phyloP scores from a whole-genome alignment of 768 basidiomycete genomes.

The Tricholoma saponaceum region DNA sequence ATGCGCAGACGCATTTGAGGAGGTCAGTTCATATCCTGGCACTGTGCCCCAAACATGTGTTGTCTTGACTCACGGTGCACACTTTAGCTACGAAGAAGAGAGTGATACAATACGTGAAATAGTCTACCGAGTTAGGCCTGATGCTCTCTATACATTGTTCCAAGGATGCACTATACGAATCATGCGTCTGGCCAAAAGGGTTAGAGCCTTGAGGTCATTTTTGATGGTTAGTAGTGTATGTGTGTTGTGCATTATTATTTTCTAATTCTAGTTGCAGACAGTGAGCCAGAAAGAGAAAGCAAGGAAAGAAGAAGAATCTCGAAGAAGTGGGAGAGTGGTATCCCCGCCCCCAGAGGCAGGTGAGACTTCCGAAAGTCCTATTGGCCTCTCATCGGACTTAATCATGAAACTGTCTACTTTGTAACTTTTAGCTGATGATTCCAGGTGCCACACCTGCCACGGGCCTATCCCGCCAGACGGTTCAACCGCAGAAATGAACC shows the following conservation, averaged over 20 bases:
- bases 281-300: not conserved
- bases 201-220: not conserved
- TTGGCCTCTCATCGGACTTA: too few species aligned
- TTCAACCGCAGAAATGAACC: too few species aligned
- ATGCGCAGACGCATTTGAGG: not conserved
- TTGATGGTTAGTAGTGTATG: not conserved
- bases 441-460: too few species aligned
- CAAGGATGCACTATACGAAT: not conserved
- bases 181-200: not conserved
- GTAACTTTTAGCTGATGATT: too few species aligned
- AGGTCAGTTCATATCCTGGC: not conserved
- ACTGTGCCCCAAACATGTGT: too few species aligned
- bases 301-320: not conserved
- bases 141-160: not conserved
- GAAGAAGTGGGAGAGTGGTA: not conserved
- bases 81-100: not conserved
- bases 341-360: not conserved
- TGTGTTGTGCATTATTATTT: not conserved
- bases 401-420: too few species aligned
- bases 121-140: not conserved
- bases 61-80: too few species aligned
- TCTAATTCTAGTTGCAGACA: not conserved
- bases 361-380: too few species aligned
- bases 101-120: not conserved
- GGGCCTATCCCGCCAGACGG: too few species aligned